Percentiles rank a stretch among this genome's conserved stretches.
Conservation (phyloP, 306 rosid genomes). For the Abrus pulchellus region DNA sequence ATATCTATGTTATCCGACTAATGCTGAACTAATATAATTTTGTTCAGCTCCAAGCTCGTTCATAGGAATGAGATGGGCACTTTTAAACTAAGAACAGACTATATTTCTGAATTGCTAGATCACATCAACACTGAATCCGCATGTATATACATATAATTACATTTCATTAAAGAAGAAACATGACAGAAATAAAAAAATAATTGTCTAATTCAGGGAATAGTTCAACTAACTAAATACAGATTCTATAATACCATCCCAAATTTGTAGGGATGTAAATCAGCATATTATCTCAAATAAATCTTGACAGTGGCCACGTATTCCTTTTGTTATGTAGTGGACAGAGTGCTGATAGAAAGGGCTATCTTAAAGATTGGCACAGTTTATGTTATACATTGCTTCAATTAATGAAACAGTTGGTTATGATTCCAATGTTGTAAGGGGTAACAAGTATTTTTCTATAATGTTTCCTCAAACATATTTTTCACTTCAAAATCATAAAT, state of each 20-base stretch:
- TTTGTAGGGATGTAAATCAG: conserved; percentile 8
- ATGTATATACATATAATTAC: not conserved
- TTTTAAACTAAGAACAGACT: not conserved
- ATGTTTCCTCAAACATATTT: conserved; percentile 17
- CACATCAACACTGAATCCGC: conserved; percentile 14
- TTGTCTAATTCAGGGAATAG: conserved; percentile 1
- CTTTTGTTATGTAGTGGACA: conserved; percentile 22
- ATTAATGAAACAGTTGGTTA: not conserved
- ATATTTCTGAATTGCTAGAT: conserved; percentile 13
- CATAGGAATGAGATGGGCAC: conserved; percentile 16
- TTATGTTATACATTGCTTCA: conserved; percentile 35
- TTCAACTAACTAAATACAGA: conserved; percentile 26
- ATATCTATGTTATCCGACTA: conserved; percentile 17
- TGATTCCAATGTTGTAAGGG: conserved; percentile 1
- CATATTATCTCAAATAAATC: conserved; percentile 21
- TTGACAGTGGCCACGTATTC: not conserved
- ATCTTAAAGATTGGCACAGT: conserved; percentile 34
- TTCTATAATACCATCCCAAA: not conserved
- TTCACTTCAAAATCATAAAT: conserved; percentile 19
- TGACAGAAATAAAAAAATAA: not conserved
- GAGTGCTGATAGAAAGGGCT: conserved; percentile 13
- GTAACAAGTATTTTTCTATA: not conserved
- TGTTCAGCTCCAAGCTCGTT: not conserved
- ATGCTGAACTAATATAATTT: not conserved
- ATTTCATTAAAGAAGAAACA: not conserved